Base-by-base conservation (phyloP, 2,329 filamentous ascomycete genomes). In the Trichoderma koningiopsis region DNA sequence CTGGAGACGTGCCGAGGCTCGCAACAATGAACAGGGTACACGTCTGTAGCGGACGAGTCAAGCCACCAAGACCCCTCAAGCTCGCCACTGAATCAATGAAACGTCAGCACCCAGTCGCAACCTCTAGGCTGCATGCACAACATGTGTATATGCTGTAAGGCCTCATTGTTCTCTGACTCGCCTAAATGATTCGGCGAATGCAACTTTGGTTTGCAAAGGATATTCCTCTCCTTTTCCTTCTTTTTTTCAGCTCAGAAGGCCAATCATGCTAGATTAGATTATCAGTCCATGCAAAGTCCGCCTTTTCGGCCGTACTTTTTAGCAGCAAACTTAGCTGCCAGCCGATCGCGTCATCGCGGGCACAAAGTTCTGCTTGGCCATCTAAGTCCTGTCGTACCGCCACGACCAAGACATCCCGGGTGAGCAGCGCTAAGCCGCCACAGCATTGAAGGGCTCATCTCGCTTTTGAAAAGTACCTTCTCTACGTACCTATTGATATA, bases 291-390 rank as follows among this genome's bases (percentile, higher is more conserved):
- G 27, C 31, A n/a, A 58, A 58, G 56, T 33, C 31, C 56, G 56
- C 27, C 59, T 55, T 58, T 53, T 63, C 60, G 60, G 60, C 60
- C 43, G 60, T 62, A 62, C 13, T 63, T 63, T 63, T 53, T 37
- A 37, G 29, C 52, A 37, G 53, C 33, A 55, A 55, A 31, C 33
- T 63, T 43, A 43, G 40, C 40, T 43, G 40, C 52, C 52, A 27
- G 47, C 60, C 31, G 47, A 63, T 63, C 60, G 60, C 60, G 60
- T 63, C 60, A 63, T 63, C 47, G n/a, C 60, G 22, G 43, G 60
- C 60, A 63, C 60, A 63, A 55, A 55, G 49, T 63, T 63, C 47
- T 63, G 47, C 47, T 55, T 63, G 47, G 47, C 49, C 24, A 37
- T 35, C 31, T 35, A 3, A 55, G 27, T 24, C 24, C 10, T 24